Conservation (phyloP, 2,329 filamentous ascomycete species). For the Colletotrichum sp. region DNA sequence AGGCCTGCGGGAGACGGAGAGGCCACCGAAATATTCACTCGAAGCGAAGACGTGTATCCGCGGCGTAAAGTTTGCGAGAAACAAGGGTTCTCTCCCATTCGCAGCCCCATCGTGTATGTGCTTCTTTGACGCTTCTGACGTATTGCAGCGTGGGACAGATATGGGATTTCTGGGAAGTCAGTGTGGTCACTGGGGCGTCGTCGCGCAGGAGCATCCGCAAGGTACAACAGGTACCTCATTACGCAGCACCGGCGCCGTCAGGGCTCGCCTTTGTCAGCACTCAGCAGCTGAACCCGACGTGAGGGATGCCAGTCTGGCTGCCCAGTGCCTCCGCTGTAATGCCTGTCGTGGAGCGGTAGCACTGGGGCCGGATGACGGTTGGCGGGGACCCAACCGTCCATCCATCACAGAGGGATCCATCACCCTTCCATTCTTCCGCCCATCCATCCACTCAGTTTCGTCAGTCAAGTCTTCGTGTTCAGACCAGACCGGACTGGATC, state of each 20-base stretch:
- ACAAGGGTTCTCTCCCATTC: background rate
- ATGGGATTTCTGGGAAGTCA: background rate
- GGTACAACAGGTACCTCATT: background rate
- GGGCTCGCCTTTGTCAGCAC: conserved; percentile 8
- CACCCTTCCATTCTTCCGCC: background rate
- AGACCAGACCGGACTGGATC: background rate
- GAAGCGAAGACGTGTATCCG: background rate
- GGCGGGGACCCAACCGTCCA: background rate
- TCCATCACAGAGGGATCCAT: background rate
- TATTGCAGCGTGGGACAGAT: background rate
- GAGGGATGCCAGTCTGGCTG: background rate
- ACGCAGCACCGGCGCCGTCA: background rate
- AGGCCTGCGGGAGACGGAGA: background rate
- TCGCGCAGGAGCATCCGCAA: background rate
- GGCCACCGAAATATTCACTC: background rate
- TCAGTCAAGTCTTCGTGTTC: background rate
- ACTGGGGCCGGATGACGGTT: background rate
- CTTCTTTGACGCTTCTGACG: conserved; percentile 2
- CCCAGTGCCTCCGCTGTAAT: background rate
- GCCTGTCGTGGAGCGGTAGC: background rate
- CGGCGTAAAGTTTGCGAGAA: background rate
- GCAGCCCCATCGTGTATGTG: background rate
- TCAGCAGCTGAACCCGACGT: background rate
- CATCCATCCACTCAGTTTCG: background rate
- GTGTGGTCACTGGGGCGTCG: background rate